Conservation (phyloP, 73 alveolate species). For the Paramecium biaurelia region DNA sequence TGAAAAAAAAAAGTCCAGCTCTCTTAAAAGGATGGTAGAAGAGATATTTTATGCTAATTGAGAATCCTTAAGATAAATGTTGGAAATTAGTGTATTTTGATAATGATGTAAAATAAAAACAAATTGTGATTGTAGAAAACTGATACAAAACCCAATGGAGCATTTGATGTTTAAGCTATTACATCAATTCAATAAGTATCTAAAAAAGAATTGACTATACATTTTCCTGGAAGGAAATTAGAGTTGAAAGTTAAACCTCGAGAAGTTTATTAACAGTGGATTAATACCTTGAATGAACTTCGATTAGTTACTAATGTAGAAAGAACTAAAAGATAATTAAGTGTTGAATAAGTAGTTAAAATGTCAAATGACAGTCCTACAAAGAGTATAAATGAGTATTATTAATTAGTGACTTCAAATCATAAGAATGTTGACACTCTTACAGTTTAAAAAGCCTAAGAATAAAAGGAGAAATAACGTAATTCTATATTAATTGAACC, state of each 20-base stretch:
- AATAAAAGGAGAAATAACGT: constrained; percentile 41
- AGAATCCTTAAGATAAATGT: not conserved
- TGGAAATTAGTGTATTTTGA: constrained; percentile 40
- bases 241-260: constrained; percentile 66
- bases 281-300: constrained; percentile 50
- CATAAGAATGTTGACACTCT: not conserved
- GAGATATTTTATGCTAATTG: constrained; percentile 69
- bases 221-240: constrained; percentile 55
- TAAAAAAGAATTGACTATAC: constrained; percentile 40
- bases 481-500: constrained; percentile 51
- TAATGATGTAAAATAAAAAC: not conserved
- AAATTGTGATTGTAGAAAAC: constrained; percentile 42
- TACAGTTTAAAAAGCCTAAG: constrained; percentile 41
- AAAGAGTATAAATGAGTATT: not conserved
- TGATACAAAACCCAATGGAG: constrained; percentile 71
- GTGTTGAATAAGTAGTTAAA: constrained; percentile 36
- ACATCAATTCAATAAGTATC: constrained; percentile 41
- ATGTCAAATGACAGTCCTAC: constrained; percentile 31
- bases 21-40: constrained; percentile 71
- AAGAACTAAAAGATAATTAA: constrained; percentile 46
- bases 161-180: constrained; percentile 61
- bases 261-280: constrained; percentile 69
- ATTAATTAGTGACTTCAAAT: constrained; percentile 11
- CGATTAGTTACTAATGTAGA: not conserved
- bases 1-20: constrained; percentile 75